phyloP scores from a whole-genome alignment of 495 filamentous ascomycete genomes.

The Neurospora tetrasperma region DNA sequence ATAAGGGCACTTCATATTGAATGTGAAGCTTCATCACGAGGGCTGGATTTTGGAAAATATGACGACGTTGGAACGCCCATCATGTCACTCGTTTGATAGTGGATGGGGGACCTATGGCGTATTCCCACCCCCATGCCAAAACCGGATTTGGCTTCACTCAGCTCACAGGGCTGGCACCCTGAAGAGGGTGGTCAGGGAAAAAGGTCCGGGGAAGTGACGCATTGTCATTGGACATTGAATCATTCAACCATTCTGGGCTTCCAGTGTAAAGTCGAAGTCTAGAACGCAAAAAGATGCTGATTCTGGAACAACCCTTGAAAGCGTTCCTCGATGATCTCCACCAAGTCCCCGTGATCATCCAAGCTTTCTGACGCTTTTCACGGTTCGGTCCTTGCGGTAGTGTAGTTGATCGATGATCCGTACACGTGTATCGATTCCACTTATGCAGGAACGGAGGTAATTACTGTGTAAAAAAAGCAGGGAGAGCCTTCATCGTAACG shows the following conservation, averaged over 20 bases:
- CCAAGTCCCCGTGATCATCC: not conserved
- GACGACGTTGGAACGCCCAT: slow-evolving; percentile 26
- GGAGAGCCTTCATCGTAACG: no score
- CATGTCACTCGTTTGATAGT: not conserved
- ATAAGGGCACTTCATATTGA: not conserved
- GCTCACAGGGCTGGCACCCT: not conserved
- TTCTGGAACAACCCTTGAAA: not conserved
- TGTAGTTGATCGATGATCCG: no score
- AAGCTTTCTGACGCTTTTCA: not conserved
- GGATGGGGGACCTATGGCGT: not conserved
- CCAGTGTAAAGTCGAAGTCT: not conserved
- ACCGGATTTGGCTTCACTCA: slow-evolving; percentile 16
- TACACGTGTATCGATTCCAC: no score
- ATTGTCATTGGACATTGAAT: not conserved
- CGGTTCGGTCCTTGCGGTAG: not conserved
- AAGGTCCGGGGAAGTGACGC: not conserved
- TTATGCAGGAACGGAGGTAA: no score
- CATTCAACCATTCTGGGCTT: not conserved
- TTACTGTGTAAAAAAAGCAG: no score
- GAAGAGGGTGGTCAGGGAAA: not conserved
- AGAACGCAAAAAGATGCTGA: not conserved
- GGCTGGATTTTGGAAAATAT: slow-evolving; percentile 11
- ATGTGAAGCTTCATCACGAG: not conserved
- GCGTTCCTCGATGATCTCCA: no score
- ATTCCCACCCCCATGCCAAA: slow-evolving; percentile 21